A percentile compares a stretch with the other conserved stretches of the same genome.
These are phyloP conservation scores for Penicillium flavigenum DNA, from an alignment of 495 filamentous ascomycete species.

Conservation along the genomic window DNA sequence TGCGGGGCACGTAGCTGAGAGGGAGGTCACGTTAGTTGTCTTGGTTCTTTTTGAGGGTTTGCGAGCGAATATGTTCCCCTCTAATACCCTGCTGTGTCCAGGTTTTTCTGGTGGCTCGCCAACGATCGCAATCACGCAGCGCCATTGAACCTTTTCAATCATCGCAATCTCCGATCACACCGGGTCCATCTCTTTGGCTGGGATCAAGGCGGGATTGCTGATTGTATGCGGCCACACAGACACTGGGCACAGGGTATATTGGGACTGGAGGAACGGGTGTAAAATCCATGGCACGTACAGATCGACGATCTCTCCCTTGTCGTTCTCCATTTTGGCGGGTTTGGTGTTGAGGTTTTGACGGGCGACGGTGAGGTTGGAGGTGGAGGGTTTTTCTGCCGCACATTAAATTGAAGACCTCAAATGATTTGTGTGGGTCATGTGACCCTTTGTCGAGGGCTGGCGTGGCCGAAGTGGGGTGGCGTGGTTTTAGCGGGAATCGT, in stretches of 20 bases:
- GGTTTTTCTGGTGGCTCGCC: constrained; percentile 11
- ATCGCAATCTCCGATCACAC: not conserved
- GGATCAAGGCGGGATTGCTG: constrained; percentile 12
- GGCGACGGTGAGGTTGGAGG: constrained; percentile 44
- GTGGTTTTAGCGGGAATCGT: constrained; percentile 14
- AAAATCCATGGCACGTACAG: constrained; percentile 61
- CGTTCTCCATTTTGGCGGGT: constrained; percentile 83
- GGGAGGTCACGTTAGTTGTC: constrained; percentile 24
- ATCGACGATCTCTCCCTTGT: constrained; percentile 98
- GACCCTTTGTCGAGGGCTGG: constrained; percentile 47
- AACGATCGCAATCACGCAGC: constrained; percentile 7
- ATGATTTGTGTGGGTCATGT: constrained; percentile 53
- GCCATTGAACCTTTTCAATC: not conserved
- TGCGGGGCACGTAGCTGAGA: constrained; percentile 93
- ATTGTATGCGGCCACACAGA: constrained; percentile 21
- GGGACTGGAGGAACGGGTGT: constrained; percentile 13
- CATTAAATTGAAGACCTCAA: constrained; percentile 30
- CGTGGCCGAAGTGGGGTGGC: constrained; percentile 18
- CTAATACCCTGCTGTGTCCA: constrained; percentile 10
- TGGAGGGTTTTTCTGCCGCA: constrained; percentile 30
- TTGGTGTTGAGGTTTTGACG: constrained; percentile 42
- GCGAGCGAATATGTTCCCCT: constrained; percentile 11
- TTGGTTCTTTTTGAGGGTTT: constrained; percentile 10
- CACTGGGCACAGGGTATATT: constrained; percentile 18
- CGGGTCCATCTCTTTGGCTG: constrained; percentile 8